A percentile compares a stretch with the other conserved stretches of the same genome.
Conservation (phyloP, 768 basidiomycete genomes). For the Asterophora lycoperdoides region DNA sequence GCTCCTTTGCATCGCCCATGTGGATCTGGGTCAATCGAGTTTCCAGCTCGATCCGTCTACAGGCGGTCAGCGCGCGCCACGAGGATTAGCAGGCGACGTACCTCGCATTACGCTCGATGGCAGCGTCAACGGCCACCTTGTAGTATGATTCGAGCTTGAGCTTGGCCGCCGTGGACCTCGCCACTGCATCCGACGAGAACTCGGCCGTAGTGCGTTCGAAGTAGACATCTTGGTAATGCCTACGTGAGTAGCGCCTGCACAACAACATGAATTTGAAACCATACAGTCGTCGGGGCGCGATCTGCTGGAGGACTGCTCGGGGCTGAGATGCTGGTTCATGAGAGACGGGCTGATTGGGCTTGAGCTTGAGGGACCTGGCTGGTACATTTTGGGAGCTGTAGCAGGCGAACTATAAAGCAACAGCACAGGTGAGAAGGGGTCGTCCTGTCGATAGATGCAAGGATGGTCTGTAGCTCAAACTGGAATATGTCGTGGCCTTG, state of each 20-base stretch:
- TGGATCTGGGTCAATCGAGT: constrained; percentile 74
- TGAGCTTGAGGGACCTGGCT: constrained; percentile 37
- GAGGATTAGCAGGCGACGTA: constrained; percentile 25
- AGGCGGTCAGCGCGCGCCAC: neutral
- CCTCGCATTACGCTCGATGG: constrained; percentile 94
- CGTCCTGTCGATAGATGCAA: constrained; percentile 14
- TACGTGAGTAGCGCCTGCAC: constrained; percentile 7
- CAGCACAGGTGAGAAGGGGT: constrained; percentile 11
- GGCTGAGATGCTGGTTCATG: constrained; percentile 29
- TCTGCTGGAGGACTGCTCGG: constrained; percentile 35
- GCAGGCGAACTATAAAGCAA: constrained; percentile 7
- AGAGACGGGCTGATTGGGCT: constrained; percentile 25
- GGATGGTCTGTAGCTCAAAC: constrained; percentile 7
- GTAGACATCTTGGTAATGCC: constrained; percentile 73
- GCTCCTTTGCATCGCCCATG: constrained; percentile 79
- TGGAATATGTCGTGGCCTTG: constrained; percentile 9
- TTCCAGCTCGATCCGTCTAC: constrained; percentile 85
- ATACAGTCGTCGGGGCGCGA: constrained; percentile 43
- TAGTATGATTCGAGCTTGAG: constrained; percentile 97
- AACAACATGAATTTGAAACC: constrained; percentile 10
- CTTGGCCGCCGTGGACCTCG: constrained; percentile 89
- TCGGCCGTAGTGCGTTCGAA: constrained; percentile 82
- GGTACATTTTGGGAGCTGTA: constrained; percentile 26
- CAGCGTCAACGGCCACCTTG: constrained; percentile 95
- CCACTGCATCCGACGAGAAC: constrained; percentile 84